These are phyloP conservation scores for Globisporangium paddicum DNA, from an alignment of 352 stramenopile genomes.

Conservation along the genomic window DNA sequence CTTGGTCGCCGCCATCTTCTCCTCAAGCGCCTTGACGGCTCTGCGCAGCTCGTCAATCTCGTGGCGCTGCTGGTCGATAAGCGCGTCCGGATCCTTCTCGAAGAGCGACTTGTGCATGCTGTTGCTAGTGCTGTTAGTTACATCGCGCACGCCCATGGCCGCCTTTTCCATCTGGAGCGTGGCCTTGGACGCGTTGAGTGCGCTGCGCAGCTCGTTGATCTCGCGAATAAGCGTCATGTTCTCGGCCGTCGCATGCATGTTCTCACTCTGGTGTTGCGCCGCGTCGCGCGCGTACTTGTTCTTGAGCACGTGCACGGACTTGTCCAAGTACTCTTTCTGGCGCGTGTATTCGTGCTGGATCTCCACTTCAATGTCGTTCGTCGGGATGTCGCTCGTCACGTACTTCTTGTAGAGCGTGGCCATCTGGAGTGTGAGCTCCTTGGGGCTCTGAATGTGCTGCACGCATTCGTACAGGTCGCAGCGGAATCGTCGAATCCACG, in stretches of 20 bases:
- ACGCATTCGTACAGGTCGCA: constrained; percentile 84
- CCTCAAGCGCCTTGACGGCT: constrained; percentile 70
- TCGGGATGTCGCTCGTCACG: constrained; percentile 33
- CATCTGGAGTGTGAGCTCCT: constrained; percentile 73
- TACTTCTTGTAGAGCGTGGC: constrained; percentile 75
- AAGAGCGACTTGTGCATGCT: constrained; percentile 16
- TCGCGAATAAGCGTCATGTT: constrained; percentile 91
- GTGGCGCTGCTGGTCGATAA: constrained; percentile 48
- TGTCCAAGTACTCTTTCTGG: constrained; percentile 92
- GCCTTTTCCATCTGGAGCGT: constrained; percentile 77
- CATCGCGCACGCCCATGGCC: constrained; percentile 24
- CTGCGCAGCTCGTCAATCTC: constrained; percentile 80
- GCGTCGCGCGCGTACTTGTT: constrained; percentile 81
- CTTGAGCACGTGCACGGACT: constrained; percentile 88
- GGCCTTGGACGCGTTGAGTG: constrained; percentile 70
- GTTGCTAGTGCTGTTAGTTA: constrained; percentile 7
- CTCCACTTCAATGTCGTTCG: constrained; percentile 55
- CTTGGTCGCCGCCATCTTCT: constrained; percentile 32
- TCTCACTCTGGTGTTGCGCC: constrained; percentile 53
- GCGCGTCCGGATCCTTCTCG: constrained; percentile 39
- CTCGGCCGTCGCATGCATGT: constrained; percentile 66
- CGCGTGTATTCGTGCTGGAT: constrained; percentile 87
- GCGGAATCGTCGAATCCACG: constrained; percentile 70
- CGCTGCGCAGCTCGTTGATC: constrained; percentile 88
- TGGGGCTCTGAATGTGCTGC: constrained; percentile 67